Conservation (phyloP, 2,329 filamentous ascomycete species). For the Colletotrichum sp. region DNA sequence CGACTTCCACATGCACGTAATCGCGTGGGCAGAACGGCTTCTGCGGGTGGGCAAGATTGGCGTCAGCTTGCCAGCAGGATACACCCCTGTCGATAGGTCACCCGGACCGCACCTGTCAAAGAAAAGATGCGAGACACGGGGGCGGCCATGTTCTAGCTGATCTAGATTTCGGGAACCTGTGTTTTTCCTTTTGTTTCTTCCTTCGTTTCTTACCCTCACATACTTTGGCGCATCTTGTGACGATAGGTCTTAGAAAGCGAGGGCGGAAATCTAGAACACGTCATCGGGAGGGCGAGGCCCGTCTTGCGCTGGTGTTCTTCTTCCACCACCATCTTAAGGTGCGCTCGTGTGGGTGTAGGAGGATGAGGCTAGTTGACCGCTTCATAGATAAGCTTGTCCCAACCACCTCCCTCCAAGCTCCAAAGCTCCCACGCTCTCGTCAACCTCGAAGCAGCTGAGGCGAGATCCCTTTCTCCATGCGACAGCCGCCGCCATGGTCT, state of each 20-base stretch:
- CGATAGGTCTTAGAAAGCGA: background rate
- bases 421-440: background rate
- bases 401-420: background rate
- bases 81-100: conserved; percentile 4
- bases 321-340: background rate
- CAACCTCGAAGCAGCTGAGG: background rate
- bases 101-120: background rate
- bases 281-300: background rate
- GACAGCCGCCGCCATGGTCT: conserved; percentile 14
- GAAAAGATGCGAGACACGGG: background rate
- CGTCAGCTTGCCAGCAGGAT: background rate
- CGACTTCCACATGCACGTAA: conserved; percentile 4
- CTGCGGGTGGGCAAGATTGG: background rate
- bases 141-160: background rate
- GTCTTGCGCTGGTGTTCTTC: background rate
- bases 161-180: background rate
- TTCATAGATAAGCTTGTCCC: background rate
- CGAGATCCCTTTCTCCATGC: background rate
- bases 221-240: background rate
- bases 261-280: background rate
- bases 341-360: background rate
- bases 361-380: background rate
- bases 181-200: background rate
- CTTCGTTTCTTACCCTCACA: background rate
- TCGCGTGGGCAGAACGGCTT: background rate